Evolutionary conservation across 192 early-diverging fungal genomes (phyloP).

Genomic region (Backusella tarrabulga): DNA sequence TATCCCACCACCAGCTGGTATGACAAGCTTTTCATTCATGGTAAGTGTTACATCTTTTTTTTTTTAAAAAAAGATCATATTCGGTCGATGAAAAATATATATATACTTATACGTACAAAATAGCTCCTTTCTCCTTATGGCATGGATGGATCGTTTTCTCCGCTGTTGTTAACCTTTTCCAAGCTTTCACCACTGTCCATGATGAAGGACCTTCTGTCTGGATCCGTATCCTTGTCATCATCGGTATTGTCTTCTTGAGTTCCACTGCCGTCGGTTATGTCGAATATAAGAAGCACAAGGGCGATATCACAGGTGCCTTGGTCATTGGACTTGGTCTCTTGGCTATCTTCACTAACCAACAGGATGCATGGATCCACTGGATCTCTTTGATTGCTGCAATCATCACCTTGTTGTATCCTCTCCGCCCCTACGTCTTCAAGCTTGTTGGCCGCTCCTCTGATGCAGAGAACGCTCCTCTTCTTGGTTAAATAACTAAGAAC

Average conservation of each 20-base stretch:
- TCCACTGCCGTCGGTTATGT: slow-evolving; percentile 60
- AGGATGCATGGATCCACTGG: slow-evolving; percentile 47
- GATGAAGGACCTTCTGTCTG: slow-evolving; percentile 42
- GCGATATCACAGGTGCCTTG: slow-evolving; percentile 63
- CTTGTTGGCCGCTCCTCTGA: slow-evolving; percentile 29
- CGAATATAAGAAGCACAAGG: slow-evolving; percentile 53
- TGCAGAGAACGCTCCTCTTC: slow-evolving; percentile 48
- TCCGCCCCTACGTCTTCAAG: slow-evolving; percentile 39
- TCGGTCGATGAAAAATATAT: not conserved
- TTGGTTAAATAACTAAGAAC: slow-evolving; percentile 39
- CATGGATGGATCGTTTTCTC: slow-evolving; percentile 65
- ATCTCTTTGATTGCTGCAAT: slow-evolving; percentile 45
- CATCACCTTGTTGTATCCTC: slow-evolving; percentile 40
- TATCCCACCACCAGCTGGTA: slow-evolving; percentile 27
- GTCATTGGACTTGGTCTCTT: slow-evolving; percentile 59
- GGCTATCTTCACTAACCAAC: slow-evolving; percentile 48
- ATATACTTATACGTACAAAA: not conserved
- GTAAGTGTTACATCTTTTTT: slow-evolving; percentile 3
- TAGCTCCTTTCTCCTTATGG: slow-evolving; percentile 64
- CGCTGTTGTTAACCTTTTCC: slow-evolving; percentile 58
- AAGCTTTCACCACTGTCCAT: slow-evolving; percentile 46
- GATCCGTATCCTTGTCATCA: slow-evolving; percentile 44
- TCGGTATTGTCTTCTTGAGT: slow-evolving; percentile 52
- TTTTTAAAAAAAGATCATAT: not conserved
- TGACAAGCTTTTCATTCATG: slow-evolving; percentile 55